phyloP scores from a whole-genome alignment of 306 rosid genomes.

The Amphicarpaea edgeworthii region DNA sequence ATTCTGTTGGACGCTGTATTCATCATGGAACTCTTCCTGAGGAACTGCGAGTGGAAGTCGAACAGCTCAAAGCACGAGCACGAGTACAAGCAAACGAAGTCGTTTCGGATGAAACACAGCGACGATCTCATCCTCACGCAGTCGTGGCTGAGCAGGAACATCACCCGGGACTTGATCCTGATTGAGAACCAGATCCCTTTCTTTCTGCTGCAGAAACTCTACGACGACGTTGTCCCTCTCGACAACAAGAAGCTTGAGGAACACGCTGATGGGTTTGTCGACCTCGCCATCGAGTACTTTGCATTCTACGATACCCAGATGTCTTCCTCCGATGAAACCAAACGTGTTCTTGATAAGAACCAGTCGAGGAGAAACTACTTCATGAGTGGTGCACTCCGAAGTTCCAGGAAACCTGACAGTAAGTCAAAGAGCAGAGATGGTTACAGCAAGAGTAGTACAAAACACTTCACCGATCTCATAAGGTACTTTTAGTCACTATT shows the following conservation, averaged over 20 bases:
- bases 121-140: slow-evolving; percentile 50
- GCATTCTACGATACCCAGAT: slow-evolving; percentile 25
- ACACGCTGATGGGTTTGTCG: slow-evolving; percentile 8
- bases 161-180: slow-evolving; percentile 55
- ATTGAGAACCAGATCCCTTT: slow-evolving; percentile 69
- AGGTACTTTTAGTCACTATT: not conserved
- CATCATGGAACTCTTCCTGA: slow-evolving; percentile 56
- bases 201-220: slow-evolving; percentile 47
- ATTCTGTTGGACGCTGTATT: slow-evolving; percentile 48
- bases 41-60: slow-evolving; percentile 35
- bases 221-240: slow-evolving; percentile 3
- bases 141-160: slow-evolving; percentile 53
- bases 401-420: not conserved
- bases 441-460: not conserved
- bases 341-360: slow-evolving; percentile 23
- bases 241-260: not conserved
- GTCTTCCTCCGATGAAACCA: slow-evolving; percentile 38
- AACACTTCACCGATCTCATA: slow-evolving; percentile 61
- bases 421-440: not conserved
- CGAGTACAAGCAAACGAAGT: slow-evolving; percentile 1
- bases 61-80: not conserved
- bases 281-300: slow-evolving; percentile 45
- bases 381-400: not conserved
- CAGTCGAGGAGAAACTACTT: not conserved
- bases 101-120: slow-evolving; percentile 21